Evolutionary conservation across 2,329 filamentous ascomycete species (phyloP).

Genomic region (Boeremia lycopersici): DNA sequence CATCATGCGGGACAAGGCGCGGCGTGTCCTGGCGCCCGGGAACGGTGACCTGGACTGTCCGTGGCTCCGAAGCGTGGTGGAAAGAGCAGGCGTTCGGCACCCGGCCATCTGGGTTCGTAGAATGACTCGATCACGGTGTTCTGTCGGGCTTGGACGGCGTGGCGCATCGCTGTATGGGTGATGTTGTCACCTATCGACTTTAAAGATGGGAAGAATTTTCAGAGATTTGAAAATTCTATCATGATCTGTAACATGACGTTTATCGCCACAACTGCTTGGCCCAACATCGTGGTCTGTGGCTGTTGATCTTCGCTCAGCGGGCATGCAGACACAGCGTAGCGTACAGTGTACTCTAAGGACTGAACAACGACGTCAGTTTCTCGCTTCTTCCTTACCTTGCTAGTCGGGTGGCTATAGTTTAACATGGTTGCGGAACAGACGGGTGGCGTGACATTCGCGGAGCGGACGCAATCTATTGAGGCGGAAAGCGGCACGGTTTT

Average conservation of each 20-base stretch:
- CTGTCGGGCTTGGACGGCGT: neutral
- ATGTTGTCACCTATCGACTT: neutral
- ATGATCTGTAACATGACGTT: neutral
- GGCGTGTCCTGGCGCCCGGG: conserved; percentile 1
- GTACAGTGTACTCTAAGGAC: neutral
- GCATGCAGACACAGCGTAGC: neutral
- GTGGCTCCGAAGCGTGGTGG: neutral
- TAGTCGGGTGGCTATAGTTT: neutral
- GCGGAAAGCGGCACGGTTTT: conserved; percentile 3
- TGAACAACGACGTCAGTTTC: neutral
- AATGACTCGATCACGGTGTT: neutral
- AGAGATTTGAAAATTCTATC: neutral
- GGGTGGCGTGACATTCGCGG: conserved; percentile 13
- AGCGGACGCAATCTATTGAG: conserved; percentile 7
- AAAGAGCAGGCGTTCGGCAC: neutral
- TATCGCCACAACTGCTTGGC: neutral
- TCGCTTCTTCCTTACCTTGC: conserved; percentile 4
- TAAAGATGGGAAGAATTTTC: too few species aligned
- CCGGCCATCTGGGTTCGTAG: neutral
- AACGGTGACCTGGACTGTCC: neutral
- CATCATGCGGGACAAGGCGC: neutral
- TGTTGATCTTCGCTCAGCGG: neutral
- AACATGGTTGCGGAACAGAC: neutral
- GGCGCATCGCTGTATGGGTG: neutral
- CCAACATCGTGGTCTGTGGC: neutral